These are phyloP conservation scores for Aspergillus ochraceus DNA, from an alignment of 2,329 filamentous ascomycete genomes.

Conservation along the genomic window DNA sequence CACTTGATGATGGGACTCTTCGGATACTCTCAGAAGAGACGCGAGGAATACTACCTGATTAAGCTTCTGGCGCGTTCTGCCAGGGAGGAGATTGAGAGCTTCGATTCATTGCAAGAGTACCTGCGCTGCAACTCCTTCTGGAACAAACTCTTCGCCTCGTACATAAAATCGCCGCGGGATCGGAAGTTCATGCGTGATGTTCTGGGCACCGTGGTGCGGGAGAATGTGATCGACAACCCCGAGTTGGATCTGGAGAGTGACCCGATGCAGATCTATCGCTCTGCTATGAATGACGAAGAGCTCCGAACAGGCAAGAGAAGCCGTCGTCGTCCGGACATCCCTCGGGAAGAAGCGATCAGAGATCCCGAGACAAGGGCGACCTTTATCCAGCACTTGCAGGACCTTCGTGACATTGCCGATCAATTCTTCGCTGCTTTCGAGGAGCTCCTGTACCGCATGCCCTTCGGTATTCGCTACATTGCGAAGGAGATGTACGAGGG, in stretches of 20 bases:
- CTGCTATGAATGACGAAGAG: constrained; percentile 95
- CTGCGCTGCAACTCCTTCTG: constrained; percentile 90
- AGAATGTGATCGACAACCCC: constrained; percentile 90
- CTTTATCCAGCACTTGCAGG: constrained; percentile 92
- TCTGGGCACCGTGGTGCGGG: constrained; percentile 78
- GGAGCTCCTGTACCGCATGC: constrained; percentile 81
- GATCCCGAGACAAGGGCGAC: constrained; percentile 88
- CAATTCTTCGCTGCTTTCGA: constrained; percentile 82
- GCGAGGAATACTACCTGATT: constrained; percentile 94
- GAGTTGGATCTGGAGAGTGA: constrained; percentile 93
- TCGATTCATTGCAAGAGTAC: constrained; percentile 76
- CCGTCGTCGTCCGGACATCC: constrained; percentile 76
- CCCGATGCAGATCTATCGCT: constrained; percentile 94
- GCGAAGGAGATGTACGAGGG: constrained; percentile 82
- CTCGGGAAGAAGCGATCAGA: constrained; percentile 90
- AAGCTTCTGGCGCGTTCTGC: constrained; percentile 83
- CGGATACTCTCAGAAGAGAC: constrained; percentile 92
- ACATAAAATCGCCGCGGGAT: constrained; percentile 86
- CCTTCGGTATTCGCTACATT: constrained; percentile 87
- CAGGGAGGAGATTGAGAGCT: constrained; percentile 79
- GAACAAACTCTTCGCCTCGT: constrained; percentile 80
- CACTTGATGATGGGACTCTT: constrained; percentile 95
- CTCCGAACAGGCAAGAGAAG: constrained; percentile 85
- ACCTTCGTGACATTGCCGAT: constrained; percentile 90
- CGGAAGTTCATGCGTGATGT: constrained; percentile 89